Evolutionary conservation across 768 basidiomycete genomes (phyloP).

Genomic region (Glaciozyma martinii): DNA sequence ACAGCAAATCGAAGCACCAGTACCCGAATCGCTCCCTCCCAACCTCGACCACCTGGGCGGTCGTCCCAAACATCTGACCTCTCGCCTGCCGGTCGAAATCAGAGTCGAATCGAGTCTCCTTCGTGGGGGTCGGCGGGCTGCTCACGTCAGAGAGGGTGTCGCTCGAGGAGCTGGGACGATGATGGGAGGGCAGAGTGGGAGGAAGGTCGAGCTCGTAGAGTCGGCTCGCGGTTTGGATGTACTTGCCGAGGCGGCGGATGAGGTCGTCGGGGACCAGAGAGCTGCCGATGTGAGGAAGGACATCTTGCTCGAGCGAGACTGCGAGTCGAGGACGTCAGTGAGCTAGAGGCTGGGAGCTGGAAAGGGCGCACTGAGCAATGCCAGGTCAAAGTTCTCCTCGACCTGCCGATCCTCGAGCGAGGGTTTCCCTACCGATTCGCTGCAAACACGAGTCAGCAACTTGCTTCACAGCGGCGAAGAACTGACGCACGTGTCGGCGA

Average conservation of each 20-base stretch:
- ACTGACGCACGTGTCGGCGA: conserved; percentile 65
- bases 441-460: conserved; percentile 50
- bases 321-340: background rate
- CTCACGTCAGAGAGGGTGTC: background rate
- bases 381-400: conserved; percentile 77
- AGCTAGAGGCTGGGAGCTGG: background rate
- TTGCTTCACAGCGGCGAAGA: conserved; percentile 2
- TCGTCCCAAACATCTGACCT: conserved; percentile 18
- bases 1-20: conserved; percentile 84
- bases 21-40: conserved; percentile 80
- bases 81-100: conserved; percentile 25
- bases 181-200: background rate
- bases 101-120: conserved; percentile 18
- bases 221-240: conserved; percentile 62
- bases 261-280: conserved; percentile 61
- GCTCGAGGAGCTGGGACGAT: background rate
- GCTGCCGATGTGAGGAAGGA: conserved; percentile 66
- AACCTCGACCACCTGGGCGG: conserved; percentile 21
- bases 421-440: conserved; percentile 40
- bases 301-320: conserved; percentile 60
- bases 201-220: conserved; percentile 46
- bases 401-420: conserved; percentile 55
- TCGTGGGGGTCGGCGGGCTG: background rate
- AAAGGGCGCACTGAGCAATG: conserved; percentile 51
- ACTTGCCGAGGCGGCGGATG: conserved; percentile 57